Percentiles rank a stretch among this genome's conserved stretches.
Evolutionary conservation across 345 rosid species (phyloP).

Genomic region (Brassica cretica): DNA sequence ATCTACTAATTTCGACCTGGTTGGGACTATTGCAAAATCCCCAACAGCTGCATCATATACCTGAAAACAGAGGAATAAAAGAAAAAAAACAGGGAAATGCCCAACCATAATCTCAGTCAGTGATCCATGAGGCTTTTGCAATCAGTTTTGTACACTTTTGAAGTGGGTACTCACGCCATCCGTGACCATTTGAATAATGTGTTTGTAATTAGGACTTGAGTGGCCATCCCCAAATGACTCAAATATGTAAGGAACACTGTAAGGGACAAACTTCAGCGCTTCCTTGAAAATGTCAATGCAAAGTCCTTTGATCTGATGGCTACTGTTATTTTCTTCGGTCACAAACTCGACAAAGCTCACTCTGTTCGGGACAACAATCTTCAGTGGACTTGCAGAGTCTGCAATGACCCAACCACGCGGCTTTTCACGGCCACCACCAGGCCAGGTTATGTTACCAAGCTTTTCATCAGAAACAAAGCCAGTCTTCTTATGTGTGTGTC

Average conservation of each 20-base stretch:
- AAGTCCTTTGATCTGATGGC: slow-evolving; percentile 59
- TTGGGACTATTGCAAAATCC: slow-evolving; percentile 62
- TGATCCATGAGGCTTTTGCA: background rate
- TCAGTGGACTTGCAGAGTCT: slow-evolving; percentile 56
- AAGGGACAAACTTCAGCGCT: slow-evolving; percentile 67
- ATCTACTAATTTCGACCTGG: slow-evolving; percentile 58
- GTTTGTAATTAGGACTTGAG: slow-evolving; percentile 61
- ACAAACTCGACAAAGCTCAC: slow-evolving; percentile 74
- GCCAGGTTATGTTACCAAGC: slow-evolving; percentile 68
- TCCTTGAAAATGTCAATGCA: slow-evolving; percentile 75
- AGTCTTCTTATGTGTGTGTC: slow-evolving; percentile 26
- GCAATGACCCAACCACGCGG: slow-evolving; percentile 94
- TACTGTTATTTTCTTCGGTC: slow-evolving; percentile 47
- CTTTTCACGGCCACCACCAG: slow-evolving; percentile 61
- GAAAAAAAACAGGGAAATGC: background rate
- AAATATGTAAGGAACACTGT: slow-evolving; percentile 63
- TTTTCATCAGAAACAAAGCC: slow-evolving; percentile 44
- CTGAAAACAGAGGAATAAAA: slow-evolving; percentile 40
- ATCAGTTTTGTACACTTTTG: background rate
- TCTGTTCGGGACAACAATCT: slow-evolving; percentile 79
- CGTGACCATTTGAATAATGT: slow-evolving; percentile 53
- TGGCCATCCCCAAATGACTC: slow-evolving; percentile 66
- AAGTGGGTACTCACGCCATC: slow-evolving; percentile 55
- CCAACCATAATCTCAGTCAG: background rate
- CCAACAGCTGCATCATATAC: slow-evolving; percentile 69